Evolutionary conservation across 495 filamentous ascomycete genomes (phyloP).

Genomic region (Podospora comata): DNA sequence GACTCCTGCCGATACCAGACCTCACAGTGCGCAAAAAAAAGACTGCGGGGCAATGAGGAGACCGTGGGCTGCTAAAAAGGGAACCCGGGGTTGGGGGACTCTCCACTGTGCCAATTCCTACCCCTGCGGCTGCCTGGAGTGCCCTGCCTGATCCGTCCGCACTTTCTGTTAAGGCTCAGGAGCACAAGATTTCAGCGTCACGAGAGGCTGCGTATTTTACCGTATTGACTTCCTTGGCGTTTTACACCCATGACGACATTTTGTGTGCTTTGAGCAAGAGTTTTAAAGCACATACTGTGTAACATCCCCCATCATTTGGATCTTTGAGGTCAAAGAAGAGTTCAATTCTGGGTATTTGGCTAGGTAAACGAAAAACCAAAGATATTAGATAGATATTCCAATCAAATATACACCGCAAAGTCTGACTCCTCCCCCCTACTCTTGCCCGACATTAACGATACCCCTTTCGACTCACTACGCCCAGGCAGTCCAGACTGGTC

Average conservation of each 20-base stretch:
- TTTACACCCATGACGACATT: not conserved
- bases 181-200: not conserved
- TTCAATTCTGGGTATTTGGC: not conserved
- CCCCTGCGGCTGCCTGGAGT: not conserved
- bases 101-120: slow-evolving; percentile 7
- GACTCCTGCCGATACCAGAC: not conserved
- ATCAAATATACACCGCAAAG: slow-evolving; percentile 28
- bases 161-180: not conserved
- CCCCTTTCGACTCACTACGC: slow-evolving; percentile 14
- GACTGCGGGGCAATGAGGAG: not conserved
- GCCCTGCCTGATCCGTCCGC: not conserved
- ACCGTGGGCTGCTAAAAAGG: slow-evolving; percentile 6
- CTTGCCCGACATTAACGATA: slow-evolving; percentile 10
- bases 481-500: slow-evolving; percentile 3
- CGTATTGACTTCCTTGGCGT: not conserved
- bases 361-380: not conserved
- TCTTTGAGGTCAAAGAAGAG: not conserved
- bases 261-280: too few relatives aligned
- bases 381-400: not conserved
- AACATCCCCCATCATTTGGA: too few relatives aligned
- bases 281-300: too few relatives aligned
- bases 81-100: not conserved
- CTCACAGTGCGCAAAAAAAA: not conserved
- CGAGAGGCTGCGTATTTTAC: not conserved
- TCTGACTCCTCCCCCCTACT: slow-evolving; percentile 22